A percentile compares a stretch with the other conserved stretches of the same genome.
Evolutionary conservation across 2,329 filamentous ascomycete species (phyloP).

Genomic region (Alternaria postmessia): DNA sequence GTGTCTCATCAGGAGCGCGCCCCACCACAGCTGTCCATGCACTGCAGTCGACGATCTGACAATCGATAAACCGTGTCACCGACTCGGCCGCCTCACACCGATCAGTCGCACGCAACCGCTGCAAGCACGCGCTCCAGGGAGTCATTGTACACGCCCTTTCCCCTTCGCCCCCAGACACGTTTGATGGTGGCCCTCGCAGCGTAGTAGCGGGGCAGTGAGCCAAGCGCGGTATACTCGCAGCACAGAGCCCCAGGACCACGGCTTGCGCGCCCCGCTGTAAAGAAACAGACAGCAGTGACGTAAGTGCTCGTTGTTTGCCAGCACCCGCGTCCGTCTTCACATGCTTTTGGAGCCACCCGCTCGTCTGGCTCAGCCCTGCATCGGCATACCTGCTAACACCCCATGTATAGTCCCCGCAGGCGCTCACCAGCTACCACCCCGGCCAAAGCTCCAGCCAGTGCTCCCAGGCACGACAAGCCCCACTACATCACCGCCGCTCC

Average conservation of each 20-base stretch:
- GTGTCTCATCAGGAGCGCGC: slow-evolving; percentile 4
- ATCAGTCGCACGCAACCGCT: slow-evolving; percentile 5
- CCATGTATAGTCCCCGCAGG: slow-evolving; percentile 8
- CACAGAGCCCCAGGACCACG: slow-evolving; percentile 14
- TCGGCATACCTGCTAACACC: slow-evolving; percentile 18
- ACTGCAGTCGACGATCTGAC: slow-evolving; percentile 14
- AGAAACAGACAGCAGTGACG: slow-evolving; percentile 14
- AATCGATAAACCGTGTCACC: slow-evolving; percentile 3
- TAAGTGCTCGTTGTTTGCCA: slow-evolving; percentile 12
- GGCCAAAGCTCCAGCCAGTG: slow-evolving; percentile 6
- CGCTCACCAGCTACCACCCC: slow-evolving; percentile 6
- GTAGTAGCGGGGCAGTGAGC: slow-evolving; percentile 27
- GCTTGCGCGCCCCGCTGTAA: slow-evolving; percentile 19
- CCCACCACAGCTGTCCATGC: slow-evolving; percentile 15
- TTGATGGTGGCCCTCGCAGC: slow-evolving; percentile 22
- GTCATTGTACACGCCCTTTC: not conserved
- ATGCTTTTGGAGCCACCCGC: slow-evolving; percentile 5
- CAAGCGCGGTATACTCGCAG: slow-evolving; percentile 13
- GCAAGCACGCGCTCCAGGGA: not conserved
- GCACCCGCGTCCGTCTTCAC: slow-evolving; percentile 7
- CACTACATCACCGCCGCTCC: slow-evolving; percentile 4
- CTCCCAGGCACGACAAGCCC: slow-evolving; percentile 4
- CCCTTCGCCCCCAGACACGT: not conserved
- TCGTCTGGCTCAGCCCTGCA: slow-evolving; percentile 10
- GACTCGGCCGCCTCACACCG: slow-evolving; percentile 12